These are phyloP conservation scores for Elsinoe batatas DNA, from an alignment of 2,329 filamentous ascomycete genomes.

Conservation along the genomic window DNA sequence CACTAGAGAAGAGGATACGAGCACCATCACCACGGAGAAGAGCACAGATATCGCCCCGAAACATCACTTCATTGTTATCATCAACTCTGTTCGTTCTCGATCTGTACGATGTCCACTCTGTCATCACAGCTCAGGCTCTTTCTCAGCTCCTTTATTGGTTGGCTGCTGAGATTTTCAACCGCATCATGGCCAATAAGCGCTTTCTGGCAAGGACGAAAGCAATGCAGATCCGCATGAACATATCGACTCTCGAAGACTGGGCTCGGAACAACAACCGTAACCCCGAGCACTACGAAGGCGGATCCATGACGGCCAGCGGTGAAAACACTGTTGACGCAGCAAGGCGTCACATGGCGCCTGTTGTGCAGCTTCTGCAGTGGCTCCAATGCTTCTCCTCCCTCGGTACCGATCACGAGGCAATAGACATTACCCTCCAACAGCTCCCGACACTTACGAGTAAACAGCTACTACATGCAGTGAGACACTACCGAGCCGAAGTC, in stretches of 20 bases:
- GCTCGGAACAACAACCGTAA: conserved; percentile 85
- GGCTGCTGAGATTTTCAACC: conserved; percentile 90
- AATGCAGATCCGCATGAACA: conserved; percentile 99
- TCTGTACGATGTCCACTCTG: conserved; percentile 96
- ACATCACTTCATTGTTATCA: conserved; percentile 88
- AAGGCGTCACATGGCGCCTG: conserved; percentile 72
- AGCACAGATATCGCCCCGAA: conserved; percentile 84
- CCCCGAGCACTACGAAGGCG: conserved; percentile 90
- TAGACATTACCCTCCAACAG: conserved; percentile 82
- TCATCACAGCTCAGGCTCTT: conserved; percentile 84
- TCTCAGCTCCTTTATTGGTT: conserved; percentile 95
- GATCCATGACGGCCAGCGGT: conserved; percentile 73
- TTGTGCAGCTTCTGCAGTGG: conserved; percentile 94
- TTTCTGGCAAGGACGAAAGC: conserved; percentile 94
- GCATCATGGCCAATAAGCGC: conserved; percentile 91
- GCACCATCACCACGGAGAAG: conserved; percentile 89
- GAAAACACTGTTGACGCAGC: conserved; percentile 81
- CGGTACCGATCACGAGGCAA: conserved; percentile 77
- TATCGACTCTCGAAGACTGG: conserved; percentile 93
- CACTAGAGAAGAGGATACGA: conserved; percentile 78
- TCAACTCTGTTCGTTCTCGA: conserved; percentile 96
- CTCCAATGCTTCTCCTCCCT: conserved; percentile 94
- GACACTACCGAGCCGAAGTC: conserved; percentile 88
- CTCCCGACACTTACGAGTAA: conserved; percentile 74
- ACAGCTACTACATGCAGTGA: conserved; percentile 83